Evolutionary conservation across 768 basidiomycete species (phyloP), one percentile per base, ranked within the genome.

Genomic region (Amanita exitialis): DNA sequence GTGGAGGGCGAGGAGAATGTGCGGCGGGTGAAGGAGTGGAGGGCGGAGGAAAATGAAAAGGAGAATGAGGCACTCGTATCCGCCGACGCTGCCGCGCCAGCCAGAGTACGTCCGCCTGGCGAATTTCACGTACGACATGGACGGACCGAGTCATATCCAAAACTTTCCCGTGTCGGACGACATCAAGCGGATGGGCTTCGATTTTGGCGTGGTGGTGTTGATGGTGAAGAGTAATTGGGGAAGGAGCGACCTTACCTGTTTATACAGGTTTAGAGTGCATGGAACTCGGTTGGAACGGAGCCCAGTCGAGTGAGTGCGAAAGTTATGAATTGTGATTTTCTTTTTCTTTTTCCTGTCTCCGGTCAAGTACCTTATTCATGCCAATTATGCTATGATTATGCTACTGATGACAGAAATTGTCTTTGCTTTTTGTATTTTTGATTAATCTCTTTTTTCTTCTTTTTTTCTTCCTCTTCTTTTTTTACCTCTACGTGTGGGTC

Each of bases 191-290:
- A 73, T 93, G 6, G 83, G 76, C 6, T 69, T 96, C 37, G 90
- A 93, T 63, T 86, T 95, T 59, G 89, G 89, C 1, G 70, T 95
- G 47, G 87, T 97, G 23, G 80, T 85, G 53, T 71, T 96, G 61
- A 71, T 79, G 55, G 72, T 98, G 58, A 74, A 80, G 66, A 86
- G 72, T 61, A 98, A 97, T 62, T 97, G 92, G 85, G 95, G 94
- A 37, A 72, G 74, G 65, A 72, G 75, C 5, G 81, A 85, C 52
- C 90, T 77, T 62, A 96, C 94, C 0, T 98, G 95, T 65, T 66
- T 98, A 35, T 98, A 92, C 66, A 80, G 89, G 39, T 70, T 91
- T 67, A 77, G 89, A 38, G 86, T 89, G 27, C 88, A 90, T 59
- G 89, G 89, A 13, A 69, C 77, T 57, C 70, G 63, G 50, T 59